Conservation (phyloP, 2,329 filamentous ascomycete genomes). For the Tolypocladium tropicale region DNA sequence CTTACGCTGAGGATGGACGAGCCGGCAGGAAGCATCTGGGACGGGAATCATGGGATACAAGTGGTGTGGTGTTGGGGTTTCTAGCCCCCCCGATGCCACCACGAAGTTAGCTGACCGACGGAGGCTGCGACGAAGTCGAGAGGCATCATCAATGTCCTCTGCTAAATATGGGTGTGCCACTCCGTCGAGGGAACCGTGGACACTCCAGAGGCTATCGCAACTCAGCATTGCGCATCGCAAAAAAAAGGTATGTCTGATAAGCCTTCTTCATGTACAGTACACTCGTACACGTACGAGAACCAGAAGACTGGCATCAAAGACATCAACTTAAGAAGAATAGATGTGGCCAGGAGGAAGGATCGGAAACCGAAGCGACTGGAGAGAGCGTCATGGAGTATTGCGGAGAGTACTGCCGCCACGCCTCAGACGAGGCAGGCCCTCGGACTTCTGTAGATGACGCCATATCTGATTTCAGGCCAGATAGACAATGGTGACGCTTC, state of each 20-base stretch:
- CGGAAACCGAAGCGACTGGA: too few relatives aligned
- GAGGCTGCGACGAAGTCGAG: not conserved
- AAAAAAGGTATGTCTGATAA: not conserved
- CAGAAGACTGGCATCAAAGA: not conserved
- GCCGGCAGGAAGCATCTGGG: not conserved
- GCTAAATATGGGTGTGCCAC: not conserved
- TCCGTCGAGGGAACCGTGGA: not conserved
- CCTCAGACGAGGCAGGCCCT: too few relatives aligned
- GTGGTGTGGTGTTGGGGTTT: not conserved
- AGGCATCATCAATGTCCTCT: not conserved
- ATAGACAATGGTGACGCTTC: too few relatives aligned
- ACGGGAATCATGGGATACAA: not conserved
- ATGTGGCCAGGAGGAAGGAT: too few relatives aligned
- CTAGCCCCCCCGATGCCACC: not conserved
- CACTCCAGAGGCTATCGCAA: not conserved
- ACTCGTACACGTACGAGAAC: too few relatives aligned
- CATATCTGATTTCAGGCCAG: too few relatives aligned
- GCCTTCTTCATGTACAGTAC: too few relatives aligned
- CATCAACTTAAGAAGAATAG: too few relatives aligned
- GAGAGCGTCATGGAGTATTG: too few relatives aligned
- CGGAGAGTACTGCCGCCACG: too few relatives aligned
- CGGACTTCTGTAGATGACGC: too few relatives aligned
- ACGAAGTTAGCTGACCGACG: not conserved
- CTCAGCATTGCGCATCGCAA: not conserved
- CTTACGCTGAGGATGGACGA: not conserved